A percentile compares a stretch with the other conserved stretches of the same genome.
These are phyloP conservation scores for Lepraria neglecta DNA, from an alignment of 495 filamentous ascomycete genomes.

Conservation along the genomic window DNA sequence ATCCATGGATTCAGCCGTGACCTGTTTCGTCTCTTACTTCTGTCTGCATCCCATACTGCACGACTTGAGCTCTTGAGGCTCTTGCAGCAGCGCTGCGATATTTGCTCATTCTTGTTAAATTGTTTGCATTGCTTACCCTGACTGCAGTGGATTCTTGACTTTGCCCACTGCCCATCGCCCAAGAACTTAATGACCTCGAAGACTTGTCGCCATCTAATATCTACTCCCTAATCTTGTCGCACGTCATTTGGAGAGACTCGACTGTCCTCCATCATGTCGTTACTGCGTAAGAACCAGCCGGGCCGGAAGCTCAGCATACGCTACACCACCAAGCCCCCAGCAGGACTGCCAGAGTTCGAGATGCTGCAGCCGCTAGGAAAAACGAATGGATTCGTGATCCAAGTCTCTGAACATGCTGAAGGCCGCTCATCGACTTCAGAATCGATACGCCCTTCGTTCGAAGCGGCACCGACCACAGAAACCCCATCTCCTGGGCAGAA, in stretches of 20 bases:
- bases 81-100: conserved; percentile 2
- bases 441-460: background rate
- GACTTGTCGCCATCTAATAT: background rate
- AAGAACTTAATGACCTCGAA: background rate
- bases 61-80: conserved; percentile 3
- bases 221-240: background rate
- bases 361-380: conserved; percentile 22
- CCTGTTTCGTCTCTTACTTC: conserved; percentile 3
- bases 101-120: background rate
- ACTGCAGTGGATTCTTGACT: background rate
- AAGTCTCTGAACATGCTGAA: conserved; percentile 21
- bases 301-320: conserved; percentile 17
- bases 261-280: conserved; percentile 13
- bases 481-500: background rate
- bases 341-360: conserved; percentile 26
- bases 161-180: background rate
- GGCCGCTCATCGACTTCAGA: conserved; percentile 12
- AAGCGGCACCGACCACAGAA: background rate
- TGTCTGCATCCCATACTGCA: conserved; percentile 1
- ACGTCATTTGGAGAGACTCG: conserved; percentile 1
- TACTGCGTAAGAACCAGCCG: conserved; percentile 15
- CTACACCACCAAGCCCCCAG: conserved; percentile 16
- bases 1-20: conserved; percentile 3
- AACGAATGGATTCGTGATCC: conserved; percentile 23
- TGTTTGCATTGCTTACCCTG: background rate